A percentile compares a stretch with the other conserved stretches of the same genome.
Conservation (phyloP, 371 early-diverging fungal genomes). For the Lichtheimia ramosa region DNA sequence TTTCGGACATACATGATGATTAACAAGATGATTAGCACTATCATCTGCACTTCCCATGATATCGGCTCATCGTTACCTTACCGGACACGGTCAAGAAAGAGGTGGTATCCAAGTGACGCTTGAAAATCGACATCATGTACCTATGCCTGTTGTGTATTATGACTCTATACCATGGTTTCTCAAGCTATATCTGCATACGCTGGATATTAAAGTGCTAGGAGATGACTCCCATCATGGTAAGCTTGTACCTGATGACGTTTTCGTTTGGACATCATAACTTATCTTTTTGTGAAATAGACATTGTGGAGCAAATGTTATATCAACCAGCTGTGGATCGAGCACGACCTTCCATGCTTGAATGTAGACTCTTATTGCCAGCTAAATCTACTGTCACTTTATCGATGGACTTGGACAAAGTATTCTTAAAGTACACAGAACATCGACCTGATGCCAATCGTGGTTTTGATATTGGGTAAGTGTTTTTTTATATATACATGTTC, state of each 20-base stretch:
- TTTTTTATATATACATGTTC: too few relatives aligned
- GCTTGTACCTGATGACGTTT: too few relatives aligned
- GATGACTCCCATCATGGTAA: not conserved
- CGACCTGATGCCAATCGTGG: slow-evolving; percentile 97
- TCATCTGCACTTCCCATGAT: slow-evolving; percentile 50
- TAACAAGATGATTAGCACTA: slow-evolving; percentile 22
- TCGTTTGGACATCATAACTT: too few relatives aligned
- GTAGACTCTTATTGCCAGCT: slow-evolving; percentile 68
- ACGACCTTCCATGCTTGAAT: slow-evolving; percentile 82
- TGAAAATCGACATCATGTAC: slow-evolving; percentile 54
- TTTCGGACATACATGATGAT: too few relatives aligned
- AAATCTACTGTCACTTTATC: slow-evolving; percentile 64
- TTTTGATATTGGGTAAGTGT: slow-evolving; percentile 86
- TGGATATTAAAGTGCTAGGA: slow-evolving; percentile 54
- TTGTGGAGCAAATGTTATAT: slow-evolving; percentile 55
- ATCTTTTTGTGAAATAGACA: slow-evolving; percentile 17
- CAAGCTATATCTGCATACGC: slow-evolving; percentile 86
- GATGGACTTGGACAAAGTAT: slow-evolving; percentile 85
- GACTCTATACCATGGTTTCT: slow-evolving; percentile 92
- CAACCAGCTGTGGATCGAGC: slow-evolving; percentile 79
- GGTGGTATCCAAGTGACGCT: slow-evolving; percentile 81
- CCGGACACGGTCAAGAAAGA: slow-evolving; percentile 83
- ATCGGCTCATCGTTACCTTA: slow-evolving; percentile 72
- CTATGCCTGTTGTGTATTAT: slow-evolving; percentile 61
- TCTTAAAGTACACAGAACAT: slow-evolving; percentile 93